Evolutionary conservation across 768 basidiomycete species (phyloP).

Genomic region (Mycena galopus): DNA sequence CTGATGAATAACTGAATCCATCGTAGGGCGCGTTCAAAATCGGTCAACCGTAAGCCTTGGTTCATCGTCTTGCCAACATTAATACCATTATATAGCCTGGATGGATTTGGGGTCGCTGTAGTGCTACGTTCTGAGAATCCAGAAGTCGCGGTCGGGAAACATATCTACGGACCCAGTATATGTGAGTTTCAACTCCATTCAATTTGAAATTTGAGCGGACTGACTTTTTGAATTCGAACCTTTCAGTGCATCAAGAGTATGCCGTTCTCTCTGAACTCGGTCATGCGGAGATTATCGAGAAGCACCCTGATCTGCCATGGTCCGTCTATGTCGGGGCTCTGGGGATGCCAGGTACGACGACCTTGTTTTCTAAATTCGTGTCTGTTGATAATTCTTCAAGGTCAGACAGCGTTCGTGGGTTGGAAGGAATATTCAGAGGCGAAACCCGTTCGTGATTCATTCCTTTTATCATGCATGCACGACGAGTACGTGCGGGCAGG

Average conservation of each 20-base stretch:
- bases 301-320: not conserved
- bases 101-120: conserved; percentile 56
- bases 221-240: not conserved
- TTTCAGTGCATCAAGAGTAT: conserved; percentile 21
- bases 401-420: conserved; percentile 43
- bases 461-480: no score
- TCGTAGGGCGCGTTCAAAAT: conserved; percentile 45
- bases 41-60: conserved; percentile 51
- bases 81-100: conserved; percentile 41
- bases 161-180: conserved; percentile 52
- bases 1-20: not conserved
- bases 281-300: not conserved
- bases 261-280: not conserved
- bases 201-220: not conserved
- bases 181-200: not conserved
- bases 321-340: conserved; percentile 59
- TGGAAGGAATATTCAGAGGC: conserved; percentile 41
- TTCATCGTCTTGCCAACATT: not conserved
- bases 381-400: conserved; percentile 6
- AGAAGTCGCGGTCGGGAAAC: conserved; percentile 51
- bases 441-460: conserved; percentile 19
- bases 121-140: conserved; percentile 57
- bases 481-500: not conserved
- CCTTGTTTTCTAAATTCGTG: no score
- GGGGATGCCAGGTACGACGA: conserved; percentile 62